phyloP scores from a whole-genome alignment of 306 rosid species.

The Quillaja saponaria region DNA sequence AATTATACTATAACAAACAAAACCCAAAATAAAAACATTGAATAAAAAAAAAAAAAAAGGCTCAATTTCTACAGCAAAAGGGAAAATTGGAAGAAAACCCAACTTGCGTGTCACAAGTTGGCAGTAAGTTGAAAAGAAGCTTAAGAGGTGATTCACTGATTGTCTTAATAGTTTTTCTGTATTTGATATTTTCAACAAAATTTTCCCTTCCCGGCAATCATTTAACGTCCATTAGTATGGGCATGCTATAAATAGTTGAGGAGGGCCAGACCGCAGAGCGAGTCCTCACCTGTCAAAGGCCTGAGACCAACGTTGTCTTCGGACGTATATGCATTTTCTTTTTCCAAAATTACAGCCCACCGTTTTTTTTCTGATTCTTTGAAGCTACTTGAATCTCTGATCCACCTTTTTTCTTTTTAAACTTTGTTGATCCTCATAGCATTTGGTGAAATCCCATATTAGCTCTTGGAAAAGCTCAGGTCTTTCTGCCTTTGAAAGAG shows the following conservation, averaged over 20 bases:
- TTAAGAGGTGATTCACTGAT: not conserved
- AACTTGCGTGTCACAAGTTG: too few species aligned
- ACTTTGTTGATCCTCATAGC: slow-evolving; percentile 26
- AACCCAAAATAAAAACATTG: too few species aligned
- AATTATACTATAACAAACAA: too few species aligned
- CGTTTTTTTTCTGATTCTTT: slow-evolving; percentile 33
- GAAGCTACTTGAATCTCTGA: slow-evolving; percentile 26
- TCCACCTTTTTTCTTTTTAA: not conserved
- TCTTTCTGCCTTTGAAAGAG: too few species aligned
- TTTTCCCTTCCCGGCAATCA: slow-evolving; percentile 34
- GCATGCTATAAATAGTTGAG: slow-evolving; percentile 59
- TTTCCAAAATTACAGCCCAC: slow-evolving; percentile 29
- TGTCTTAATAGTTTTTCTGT: not conserved
- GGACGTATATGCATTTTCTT: slow-evolving; percentile 24
- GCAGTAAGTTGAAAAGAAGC: not conserved
- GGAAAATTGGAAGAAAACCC: too few species aligned
- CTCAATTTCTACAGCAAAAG: too few species aligned
- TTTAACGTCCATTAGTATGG: slow-evolving; percentile 56
- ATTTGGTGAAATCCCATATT: slow-evolving; percentile 25
- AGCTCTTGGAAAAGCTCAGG: slow-evolving; percentile 21
- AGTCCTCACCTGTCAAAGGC: slow-evolving; percentile 49
- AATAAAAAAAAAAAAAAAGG: too few species aligned
- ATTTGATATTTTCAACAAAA: not conserved
- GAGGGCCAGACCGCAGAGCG: slow-evolving; percentile 27
- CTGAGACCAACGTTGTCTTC: slow-evolving; percentile 45